A percentile compares a stretch with the other conserved stretches of the same genome.
Conservation (phyloP, 2,329 filamentous ascomycete species). For the Thermothelomyces thermophilus region DNA sequence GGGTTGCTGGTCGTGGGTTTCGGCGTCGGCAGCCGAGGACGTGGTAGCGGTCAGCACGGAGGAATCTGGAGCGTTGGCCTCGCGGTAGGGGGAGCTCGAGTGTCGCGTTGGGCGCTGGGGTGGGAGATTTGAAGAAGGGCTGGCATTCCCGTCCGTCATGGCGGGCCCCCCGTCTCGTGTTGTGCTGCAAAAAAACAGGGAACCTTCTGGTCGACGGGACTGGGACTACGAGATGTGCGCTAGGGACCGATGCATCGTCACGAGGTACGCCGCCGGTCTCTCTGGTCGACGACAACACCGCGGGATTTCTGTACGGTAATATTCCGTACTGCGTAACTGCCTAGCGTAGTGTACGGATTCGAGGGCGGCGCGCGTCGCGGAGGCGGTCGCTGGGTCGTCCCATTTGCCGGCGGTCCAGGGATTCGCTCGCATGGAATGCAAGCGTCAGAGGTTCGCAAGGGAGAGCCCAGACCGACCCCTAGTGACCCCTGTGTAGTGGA, state of each 20-base stretch:
- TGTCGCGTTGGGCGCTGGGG: slow-evolving; percentile 19
- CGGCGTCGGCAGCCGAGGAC: slow-evolving; percentile 7
- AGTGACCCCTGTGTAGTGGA: no score
- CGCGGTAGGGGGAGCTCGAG: slow-evolving; percentile 10
- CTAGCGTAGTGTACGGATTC: not conserved
- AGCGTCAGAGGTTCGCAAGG: slow-evolving; percentile 7
- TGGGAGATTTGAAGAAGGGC: slow-evolving; percentile 24
- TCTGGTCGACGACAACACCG: no score
- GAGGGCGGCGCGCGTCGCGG: slow-evolving; percentile 11
- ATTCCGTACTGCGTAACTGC: no score
- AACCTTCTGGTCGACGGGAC: not conserved
- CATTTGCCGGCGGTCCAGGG: slow-evolving; percentile 9
- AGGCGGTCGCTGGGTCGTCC: slow-evolving; percentile 7
- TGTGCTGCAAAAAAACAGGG: not conserved
- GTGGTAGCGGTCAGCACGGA: not conserved
- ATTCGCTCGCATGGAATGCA: not conserved
- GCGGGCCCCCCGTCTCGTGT: slow-evolving; percentile 18
- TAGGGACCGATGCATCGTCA: slow-evolving; percentile 9
- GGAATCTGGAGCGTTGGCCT: slow-evolving; percentile 3
- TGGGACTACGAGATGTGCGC: slow-evolving; percentile 25
- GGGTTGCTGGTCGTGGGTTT: slow-evolving; percentile 7
- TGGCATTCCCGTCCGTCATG: slow-evolving; percentile 31
- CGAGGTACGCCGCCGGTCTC: no score
- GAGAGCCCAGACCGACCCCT: not conserved
- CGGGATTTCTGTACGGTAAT: no score